Conservation (phyloP, 768 basidiomycete genomes). For the Phlebiopsis flavidoalba region DNA sequence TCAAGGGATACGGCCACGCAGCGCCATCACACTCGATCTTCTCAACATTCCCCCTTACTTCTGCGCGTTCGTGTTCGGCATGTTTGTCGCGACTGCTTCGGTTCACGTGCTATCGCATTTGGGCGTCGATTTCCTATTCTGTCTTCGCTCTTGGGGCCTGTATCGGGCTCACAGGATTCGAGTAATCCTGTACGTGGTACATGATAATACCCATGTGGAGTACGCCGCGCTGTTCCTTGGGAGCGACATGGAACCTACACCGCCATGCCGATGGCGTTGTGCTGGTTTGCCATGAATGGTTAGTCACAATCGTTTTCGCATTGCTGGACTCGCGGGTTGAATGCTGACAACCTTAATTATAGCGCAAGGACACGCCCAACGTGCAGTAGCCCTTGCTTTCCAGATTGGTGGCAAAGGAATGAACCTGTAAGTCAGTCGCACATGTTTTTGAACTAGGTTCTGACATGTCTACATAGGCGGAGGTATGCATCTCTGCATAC, state of each 20-base stretch:
- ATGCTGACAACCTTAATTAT: neutral
- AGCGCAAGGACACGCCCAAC: neutral
- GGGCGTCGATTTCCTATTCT: slow-evolving; percentile 16
- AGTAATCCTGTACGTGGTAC: slow-evolving; percentile 13
- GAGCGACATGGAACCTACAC: slow-evolving; percentile 14
- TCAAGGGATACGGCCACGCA: slow-evolving; percentile 11
- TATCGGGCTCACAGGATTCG: slow-evolving; percentile 15
- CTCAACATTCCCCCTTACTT: slow-evolving; percentile 24
- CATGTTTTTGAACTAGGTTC: neutral
- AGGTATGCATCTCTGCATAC: slow-evolving; percentile 21
- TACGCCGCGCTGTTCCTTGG: slow-evolving; percentile 19
- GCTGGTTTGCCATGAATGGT: slow-evolving; percentile 20
- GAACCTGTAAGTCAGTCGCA: neutral
- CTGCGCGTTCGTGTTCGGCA: slow-evolving; percentile 15
- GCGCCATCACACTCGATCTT: slow-evolving; percentile 18
- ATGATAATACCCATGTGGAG: slow-evolving; percentile 13
- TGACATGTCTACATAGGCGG: slow-evolving; percentile 14
- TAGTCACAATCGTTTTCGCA: neutral
- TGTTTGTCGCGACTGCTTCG: slow-evolving; percentile 14
- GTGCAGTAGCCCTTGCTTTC: neutral
- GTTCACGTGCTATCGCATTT: slow-evolving; percentile 4
- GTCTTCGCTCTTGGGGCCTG: slow-evolving; percentile 8
- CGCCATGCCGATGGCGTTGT: slow-evolving; percentile 16
- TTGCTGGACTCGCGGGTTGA: neutral
- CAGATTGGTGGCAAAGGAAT: neutral